These are phyloP conservation scores for Termitomyces sp. DNA, from an alignment of 768 basidiomycete genomes.

Conservation along the genomic window DNA sequence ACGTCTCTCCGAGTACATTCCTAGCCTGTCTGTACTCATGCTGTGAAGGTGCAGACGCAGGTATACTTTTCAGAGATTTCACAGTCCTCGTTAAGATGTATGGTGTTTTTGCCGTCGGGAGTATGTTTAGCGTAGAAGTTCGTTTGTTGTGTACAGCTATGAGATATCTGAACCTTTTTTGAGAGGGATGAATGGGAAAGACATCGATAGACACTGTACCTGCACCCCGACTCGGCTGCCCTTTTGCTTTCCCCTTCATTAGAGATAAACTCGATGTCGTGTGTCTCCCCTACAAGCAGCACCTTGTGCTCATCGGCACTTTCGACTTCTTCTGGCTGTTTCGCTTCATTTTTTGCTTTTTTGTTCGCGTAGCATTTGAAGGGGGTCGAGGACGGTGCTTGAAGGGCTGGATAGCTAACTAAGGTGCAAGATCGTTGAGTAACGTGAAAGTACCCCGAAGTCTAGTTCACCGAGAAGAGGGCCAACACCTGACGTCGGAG, in stretches of 20 bases:
- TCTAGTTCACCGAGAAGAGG: conserved; percentile 31
- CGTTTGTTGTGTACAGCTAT: conserved; percentile 77
- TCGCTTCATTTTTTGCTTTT: conserved; percentile 23
- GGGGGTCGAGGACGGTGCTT: conserved; percentile 48
- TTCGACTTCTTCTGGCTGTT: conserved; percentile 13
- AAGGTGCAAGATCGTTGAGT: background rate
- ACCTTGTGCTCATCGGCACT: conserved; percentile 24
- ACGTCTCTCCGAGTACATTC: conserved; percentile 82
- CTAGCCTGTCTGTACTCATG: conserved; percentile 57
- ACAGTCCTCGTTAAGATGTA: conserved; percentile 69
- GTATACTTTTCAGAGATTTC: conserved; percentile 73
- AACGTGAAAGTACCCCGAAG: background rate
- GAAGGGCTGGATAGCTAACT: conserved; percentile 64
- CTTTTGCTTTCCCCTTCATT: conserved; percentile 45
- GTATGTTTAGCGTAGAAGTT: conserved; percentile 64
- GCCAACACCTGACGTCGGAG: conserved; percentile 22
- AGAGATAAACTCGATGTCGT: conserved; percentile 75
- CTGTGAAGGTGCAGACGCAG: conserved; percentile 41
- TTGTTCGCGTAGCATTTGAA: conserved; percentile 55
- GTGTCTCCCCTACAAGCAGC: conserved; percentile 79
- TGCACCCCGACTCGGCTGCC: conserved; percentile 55
- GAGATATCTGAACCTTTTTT: conserved; percentile 55
- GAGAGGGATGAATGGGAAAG: background rate
- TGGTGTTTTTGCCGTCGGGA: conserved; percentile 61
- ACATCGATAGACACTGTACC: conserved; percentile 37